phyloP scores from a whole-genome alignment of 805 yeast species.

The Novakomyces olei region DNA sequence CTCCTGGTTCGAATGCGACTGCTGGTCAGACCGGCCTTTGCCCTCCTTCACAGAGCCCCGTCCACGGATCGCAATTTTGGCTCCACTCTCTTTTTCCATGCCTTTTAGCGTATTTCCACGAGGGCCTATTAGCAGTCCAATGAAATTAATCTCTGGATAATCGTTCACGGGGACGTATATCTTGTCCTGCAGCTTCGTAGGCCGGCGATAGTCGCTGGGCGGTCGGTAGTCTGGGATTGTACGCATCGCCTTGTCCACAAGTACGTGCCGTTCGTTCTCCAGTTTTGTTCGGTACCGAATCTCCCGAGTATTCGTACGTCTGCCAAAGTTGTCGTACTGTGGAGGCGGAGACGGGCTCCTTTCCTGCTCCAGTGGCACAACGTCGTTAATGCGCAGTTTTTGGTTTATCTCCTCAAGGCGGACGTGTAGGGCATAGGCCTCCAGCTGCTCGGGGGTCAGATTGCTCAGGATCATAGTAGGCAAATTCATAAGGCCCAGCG shows the following conservation, averaged over 20 bases:
- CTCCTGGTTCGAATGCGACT: constrained; percentile 31
- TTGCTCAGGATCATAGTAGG: constrained; percentile 26
- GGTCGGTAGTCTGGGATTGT: constrained; percentile 56
- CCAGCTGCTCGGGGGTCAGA: constrained; percentile 56
- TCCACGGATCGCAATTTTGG: constrained; percentile 77
- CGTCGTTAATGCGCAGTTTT: constrained; percentile 28
- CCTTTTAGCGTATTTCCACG: constrained; percentile 75
- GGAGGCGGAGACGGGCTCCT: constrained; percentile 82
- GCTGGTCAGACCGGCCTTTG: constrained; percentile 28
- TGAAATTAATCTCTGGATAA: constrained; percentile 74
- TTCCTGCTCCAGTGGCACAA: constrained; percentile 26
- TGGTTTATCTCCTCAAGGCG: constrained; percentile 64
- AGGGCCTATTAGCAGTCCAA: constrained; percentile 81
- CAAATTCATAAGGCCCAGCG: constrained; percentile 13
- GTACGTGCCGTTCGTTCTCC: constrained; percentile 57
- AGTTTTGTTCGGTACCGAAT: constrained; percentile 34
- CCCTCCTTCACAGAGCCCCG: constrained; percentile 93
- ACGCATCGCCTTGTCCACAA: constrained; percentile 55
- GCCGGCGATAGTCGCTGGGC: constrained; percentile 54
- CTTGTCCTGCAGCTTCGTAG: constrained; percentile 57
- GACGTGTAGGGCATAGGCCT: constrained; percentile 36
- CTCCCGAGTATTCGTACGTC: constrained; percentile 68
- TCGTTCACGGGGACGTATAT: constrained; percentile 65
- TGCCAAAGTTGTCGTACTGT: constrained; percentile 60
- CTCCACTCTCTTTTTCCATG: constrained; percentile 69